Evolutionary conservation across 106 monocot genomes (phyloP).

Genomic region (Alisma plantagoaquatica): DNA sequence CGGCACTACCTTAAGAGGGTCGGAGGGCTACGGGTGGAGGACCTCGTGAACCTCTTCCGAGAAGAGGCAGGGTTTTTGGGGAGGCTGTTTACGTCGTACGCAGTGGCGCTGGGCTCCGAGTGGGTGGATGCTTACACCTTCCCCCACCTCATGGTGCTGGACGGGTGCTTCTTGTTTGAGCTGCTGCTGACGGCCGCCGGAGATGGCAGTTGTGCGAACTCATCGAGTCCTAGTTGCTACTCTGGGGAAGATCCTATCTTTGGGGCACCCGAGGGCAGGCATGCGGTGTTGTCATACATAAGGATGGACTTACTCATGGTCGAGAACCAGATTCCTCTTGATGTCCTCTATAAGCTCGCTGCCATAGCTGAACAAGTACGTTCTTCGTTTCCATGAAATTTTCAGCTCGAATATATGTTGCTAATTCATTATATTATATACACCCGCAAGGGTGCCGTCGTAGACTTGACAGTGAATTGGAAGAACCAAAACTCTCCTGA

Average conservation of each 20-base stretch:
- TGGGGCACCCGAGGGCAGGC: background rate
- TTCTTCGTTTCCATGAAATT: no score
- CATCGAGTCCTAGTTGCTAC: background rate
- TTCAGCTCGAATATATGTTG: no score
- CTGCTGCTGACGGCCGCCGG: background rate
- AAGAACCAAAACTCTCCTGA: no score
- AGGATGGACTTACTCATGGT: constrained; percentile 72
- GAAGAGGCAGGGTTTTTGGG: background rate
- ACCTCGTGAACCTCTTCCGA: background rate
- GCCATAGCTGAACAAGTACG: background rate
- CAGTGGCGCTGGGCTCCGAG: background rate
- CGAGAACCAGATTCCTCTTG: constrained; percentile 69
- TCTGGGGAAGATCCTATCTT: constrained; percentile 1
- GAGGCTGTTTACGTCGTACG: background rate
- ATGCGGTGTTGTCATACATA: constrained; percentile 9
- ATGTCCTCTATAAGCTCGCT: constrained; percentile 6
- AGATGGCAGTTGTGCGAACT: background rate
- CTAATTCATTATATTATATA: no score
- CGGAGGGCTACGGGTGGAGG: background rate
- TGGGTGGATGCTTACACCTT: constrained; percentile 4
- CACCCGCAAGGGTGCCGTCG: no score
- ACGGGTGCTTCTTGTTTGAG: constrained; percentile 56
- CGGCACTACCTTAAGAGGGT: constrained; percentile 1
- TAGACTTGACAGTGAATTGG: no score
- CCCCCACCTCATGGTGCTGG: constrained; percentile 32